These are phyloP conservation scores for Penicillium waksmanii DNA, from an alignment of 495 filamentous ascomycete species.

Conservation along the genomic window DNA sequence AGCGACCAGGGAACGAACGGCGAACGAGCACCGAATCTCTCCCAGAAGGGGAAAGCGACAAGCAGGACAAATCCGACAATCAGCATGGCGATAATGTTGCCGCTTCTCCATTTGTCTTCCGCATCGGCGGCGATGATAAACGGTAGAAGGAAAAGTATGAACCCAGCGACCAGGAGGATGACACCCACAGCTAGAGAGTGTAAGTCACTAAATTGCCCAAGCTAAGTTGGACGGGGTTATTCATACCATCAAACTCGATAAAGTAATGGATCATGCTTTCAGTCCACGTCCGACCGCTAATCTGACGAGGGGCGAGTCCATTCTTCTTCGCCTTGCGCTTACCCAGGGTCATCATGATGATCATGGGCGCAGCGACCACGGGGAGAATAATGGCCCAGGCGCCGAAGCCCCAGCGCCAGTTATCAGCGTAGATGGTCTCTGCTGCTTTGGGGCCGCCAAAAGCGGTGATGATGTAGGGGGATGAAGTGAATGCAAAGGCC, in stretches of 20 bases:
- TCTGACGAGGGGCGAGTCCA: conserved; percentile 33
- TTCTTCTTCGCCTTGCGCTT: conserved; percentile 51
- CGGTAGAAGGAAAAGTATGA: conserved; percentile 61
- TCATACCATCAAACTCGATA: conserved; percentile 53
- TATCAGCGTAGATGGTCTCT: conserved; percentile 45
- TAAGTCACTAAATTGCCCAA: not conserved
- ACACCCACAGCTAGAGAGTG: conserved; percentile 38
- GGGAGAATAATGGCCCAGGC: conserved; percentile 59
- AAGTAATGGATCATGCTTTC: conserved; percentile 49
- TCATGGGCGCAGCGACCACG: conserved; percentile 51
- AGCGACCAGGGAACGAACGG: conserved; percentile 59
- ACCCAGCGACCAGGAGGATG: conserved; percentile 53
- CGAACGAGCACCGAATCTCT: conserved; percentile 51
- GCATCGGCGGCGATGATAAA: conserved; percentile 51
- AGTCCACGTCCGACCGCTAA: conserved; percentile 35
- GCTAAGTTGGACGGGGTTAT: not conserved
- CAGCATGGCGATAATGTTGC: conserved; percentile 55
- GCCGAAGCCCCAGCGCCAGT: conserved; percentile 62
- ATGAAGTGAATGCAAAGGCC: conserved; percentile 57
- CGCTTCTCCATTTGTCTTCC: conserved; percentile 44
- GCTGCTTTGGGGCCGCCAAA: conserved; percentile 28
- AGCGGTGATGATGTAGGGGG: conserved; percentile 49
- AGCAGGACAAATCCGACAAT: conserved; percentile 57
- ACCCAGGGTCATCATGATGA: conserved; percentile 38
- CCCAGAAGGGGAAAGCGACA: conserved; percentile 57